Base-by-base conservation (phyloP, 2,329 filamentous ascomycete genomes). In the Cladosporium sp. region DNA sequence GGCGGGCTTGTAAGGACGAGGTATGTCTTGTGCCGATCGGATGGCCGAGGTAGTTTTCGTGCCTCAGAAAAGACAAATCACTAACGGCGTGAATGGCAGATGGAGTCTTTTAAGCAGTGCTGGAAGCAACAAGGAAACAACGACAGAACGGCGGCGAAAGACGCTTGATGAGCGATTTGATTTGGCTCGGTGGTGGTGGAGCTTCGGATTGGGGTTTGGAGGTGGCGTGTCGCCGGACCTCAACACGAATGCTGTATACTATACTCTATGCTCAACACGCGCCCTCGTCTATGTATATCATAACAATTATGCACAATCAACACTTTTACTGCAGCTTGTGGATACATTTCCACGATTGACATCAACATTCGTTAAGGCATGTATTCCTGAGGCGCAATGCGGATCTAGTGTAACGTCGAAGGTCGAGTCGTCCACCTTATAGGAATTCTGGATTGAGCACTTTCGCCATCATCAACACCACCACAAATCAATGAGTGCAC, bases 61-160 rank as follows among this genome's bases (percentile, higher is more conserved):
- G n/a, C n/a, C n/a, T n/a, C 10, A 21, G 14, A 2, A 39, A 18
- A 5, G 11, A 13, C 16, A 16, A 46, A 46, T 1, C 11, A 32
- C 49, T 63, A 34, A 63, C 49, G 21, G 8, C 16, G 18, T 21
- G 11, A 5, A 34, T 23, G n/a, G 11, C 71, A 98, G 94, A 96
- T 98, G 91, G 90, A 95, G 75, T 84, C 85, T 2, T 98, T 98
- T 76, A 89, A 88, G 74, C 86, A 90, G 73, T 98, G 94, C 79
- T 98, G 94, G 94, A 97, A 96, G 80, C 84, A 84, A 69, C 89
- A 96, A 73, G 89, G 92, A 58, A 98, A 98, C 77, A 89, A 96
- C 73, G 82, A 90, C 76, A 87, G 95, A 73, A 97, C 93, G 0
- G 85, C 85, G 63, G 89, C 85, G 49, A 94, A 92, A 75, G 89